Percentiles rank a stretch among this genome's conserved stretches.
Conservation (phyloP, 2,329 filamentous ascomycete genomes). For the Zymoseptoria brevis region DNA sequence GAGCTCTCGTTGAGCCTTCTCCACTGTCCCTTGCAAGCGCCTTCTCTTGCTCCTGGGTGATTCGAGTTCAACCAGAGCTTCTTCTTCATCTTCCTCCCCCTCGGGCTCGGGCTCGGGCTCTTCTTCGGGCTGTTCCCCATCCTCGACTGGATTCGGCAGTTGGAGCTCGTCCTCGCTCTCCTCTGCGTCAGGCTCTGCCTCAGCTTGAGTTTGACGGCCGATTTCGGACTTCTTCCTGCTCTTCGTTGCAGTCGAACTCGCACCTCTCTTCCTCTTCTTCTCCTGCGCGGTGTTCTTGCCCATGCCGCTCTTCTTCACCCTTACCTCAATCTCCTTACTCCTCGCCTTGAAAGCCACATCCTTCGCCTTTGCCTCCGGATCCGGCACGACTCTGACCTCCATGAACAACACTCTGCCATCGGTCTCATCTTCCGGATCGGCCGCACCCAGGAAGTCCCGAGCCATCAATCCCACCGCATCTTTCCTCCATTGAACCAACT, state of each 20-base stretch:
- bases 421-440: background rate
- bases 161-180: background rate
- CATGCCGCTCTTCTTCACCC: background rate
- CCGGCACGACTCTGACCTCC: constrained; percentile 1
- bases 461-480: background rate
- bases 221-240: background rate
- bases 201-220: background rate
- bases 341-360: background rate
- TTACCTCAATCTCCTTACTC: background rate
- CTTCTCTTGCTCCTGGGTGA: background rate
- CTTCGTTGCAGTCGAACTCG: background rate
- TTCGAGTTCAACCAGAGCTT: background rate
- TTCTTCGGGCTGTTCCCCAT: background rate
- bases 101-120: background rate
- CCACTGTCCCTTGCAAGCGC: background rate
- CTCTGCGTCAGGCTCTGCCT: background rate
- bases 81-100: background rate
- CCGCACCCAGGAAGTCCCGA: background rate
- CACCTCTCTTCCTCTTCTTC: background rate
- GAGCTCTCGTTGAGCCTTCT: background rate
- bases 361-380: constrained; percentile 1
- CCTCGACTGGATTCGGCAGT: background rate
- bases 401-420: background rate
- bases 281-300: background rate
- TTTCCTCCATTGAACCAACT: background rate